These are phyloP conservation scores for Paraphoma sp. DNA, from an alignment of 2,329 filamentous ascomycete genomes.

Conservation along the genomic window DNA sequence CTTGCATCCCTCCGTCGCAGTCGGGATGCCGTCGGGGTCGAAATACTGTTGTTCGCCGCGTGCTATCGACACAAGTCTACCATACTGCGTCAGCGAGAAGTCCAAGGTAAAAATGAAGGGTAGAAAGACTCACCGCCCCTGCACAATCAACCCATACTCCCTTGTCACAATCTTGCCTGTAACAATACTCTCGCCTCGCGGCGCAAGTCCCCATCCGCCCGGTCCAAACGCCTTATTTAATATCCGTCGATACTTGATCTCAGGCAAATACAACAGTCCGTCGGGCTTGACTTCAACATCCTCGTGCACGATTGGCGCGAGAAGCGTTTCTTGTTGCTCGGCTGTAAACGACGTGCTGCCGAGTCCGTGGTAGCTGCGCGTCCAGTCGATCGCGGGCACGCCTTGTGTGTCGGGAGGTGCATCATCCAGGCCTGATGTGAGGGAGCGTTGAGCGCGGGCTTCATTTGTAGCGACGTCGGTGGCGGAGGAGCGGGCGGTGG, in stretches of 20 bases:
- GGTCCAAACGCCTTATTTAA: constrained; percentile 92
- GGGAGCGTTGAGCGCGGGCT: constrained; percentile 45
- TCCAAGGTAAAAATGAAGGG: neutral
- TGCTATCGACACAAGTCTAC: constrained; percentile 86
- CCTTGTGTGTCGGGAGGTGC: constrained; percentile 59
- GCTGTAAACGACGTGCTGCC: constrained; percentile 72
- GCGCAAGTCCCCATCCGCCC: constrained; percentile 93
- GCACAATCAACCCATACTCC: constrained; percentile 89
- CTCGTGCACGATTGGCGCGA: constrained; percentile 68
- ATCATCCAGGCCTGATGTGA: constrained; percentile 57
- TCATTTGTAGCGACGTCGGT: constrained; percentile 31
- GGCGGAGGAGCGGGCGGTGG: constrained; percentile 38
- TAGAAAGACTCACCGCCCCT: constrained; percentile 73
- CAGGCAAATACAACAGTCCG: constrained; percentile 92
- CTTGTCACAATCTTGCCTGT: constrained; percentile 82
- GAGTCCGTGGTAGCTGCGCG: constrained; percentile 81
- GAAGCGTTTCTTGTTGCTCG: constrained; percentile 72
- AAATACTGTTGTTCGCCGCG: constrained; percentile 97
- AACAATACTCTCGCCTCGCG: constrained; percentile 82
- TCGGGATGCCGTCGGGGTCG: constrained; percentile 85
- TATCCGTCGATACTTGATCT: constrained; percentile 96
- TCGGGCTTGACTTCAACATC: constrained; percentile 98
- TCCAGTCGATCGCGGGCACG: constrained; percentile 75
- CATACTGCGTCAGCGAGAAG: neutral
- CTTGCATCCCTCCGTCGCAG: constrained; percentile 95